phyloP scores from a whole-genome alignment of 169 alveolate species.

The Cryptosporidium parvum region DNA sequence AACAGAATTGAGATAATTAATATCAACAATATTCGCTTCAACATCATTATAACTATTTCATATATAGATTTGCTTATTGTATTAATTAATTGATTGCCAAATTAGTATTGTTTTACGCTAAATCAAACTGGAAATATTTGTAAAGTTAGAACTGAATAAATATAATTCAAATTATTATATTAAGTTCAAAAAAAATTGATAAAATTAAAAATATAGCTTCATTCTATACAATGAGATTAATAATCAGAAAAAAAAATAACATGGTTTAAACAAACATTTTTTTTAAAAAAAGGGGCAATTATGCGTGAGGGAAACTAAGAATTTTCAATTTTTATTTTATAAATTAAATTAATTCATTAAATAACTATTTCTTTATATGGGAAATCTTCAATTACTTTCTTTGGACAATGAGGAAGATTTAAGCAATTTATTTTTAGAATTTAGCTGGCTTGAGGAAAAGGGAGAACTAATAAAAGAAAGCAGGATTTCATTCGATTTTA shows the following conservation, averaged over 20 bases:
- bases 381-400: slow-evolving; percentile 19
- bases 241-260: background rate
- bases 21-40: background rate
- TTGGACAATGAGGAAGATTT: slow-evolving; percentile 34
- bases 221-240: too few relatives aligned
- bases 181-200: background rate
- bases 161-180: too few relatives aligned
- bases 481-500: slow-evolving; percentile 30
- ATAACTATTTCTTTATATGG: slow-evolving; percentile 12
- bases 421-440: slow-evolving; percentile 29
- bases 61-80: background rate
- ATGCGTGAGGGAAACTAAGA: background rate
- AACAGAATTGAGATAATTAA: background rate
- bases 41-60: background rate
- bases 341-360: background rate
- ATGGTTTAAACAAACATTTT: background rate
- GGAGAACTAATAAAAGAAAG: slow-evolving; percentile 7
- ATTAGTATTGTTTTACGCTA: background rate
- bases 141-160: too few relatives aligned
- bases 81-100: too few relatives aligned
- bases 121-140: background rate
- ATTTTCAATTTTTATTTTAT: background rate
- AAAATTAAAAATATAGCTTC: background rate
- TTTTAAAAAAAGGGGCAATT: background rate
- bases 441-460: slow-evolving; percentile 46